phyloP scores from a whole-genome alignment of 2,329 filamentous ascomycete species.

The Aspergillus sp. region DNA sequence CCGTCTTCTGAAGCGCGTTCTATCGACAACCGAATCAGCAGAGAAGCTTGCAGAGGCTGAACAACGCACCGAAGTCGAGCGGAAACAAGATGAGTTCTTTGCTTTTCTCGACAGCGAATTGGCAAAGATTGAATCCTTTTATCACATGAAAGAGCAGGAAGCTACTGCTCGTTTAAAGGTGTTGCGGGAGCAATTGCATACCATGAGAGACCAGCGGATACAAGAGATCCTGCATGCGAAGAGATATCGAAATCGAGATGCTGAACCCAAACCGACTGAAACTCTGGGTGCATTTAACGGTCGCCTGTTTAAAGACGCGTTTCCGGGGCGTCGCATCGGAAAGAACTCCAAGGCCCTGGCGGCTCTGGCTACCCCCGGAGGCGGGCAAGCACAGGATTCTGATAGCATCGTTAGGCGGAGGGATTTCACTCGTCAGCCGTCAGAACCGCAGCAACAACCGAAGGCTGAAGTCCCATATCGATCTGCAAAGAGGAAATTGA shows the following conservation, averaged over 20 bases:
- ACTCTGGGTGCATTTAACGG: constrained; percentile 25
- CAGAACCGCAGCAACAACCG: constrained; percentile 47
- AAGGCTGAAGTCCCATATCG: constrained; percentile 70
- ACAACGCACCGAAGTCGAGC: constrained; percentile 63
- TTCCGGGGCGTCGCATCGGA: constrained; percentile 52
- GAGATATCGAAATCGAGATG: constrained; percentile 23
- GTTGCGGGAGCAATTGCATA: constrained; percentile 81
- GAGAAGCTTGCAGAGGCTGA: constrained; percentile 54
- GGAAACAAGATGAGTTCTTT: constrained; percentile 81
- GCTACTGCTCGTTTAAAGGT: constrained; percentile 69
- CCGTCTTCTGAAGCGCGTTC: constrained; percentile 40
- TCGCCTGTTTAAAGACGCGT: constrained; percentile 37
- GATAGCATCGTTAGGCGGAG: constrained; percentile 34
- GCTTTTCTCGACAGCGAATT: constrained; percentile 79
- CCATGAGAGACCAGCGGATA: constrained; percentile 75
- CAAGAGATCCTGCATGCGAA: constrained; percentile 22
- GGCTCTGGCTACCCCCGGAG: constrained; percentile 43
- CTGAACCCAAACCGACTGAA: constrained; percentile 21
- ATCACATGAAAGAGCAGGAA: constrained; percentile 82
- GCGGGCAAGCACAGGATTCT: constrained; percentile 30
- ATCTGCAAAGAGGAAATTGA: constrained; percentile 86
- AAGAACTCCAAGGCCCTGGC: constrained; percentile 56
- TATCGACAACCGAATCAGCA: constrained; percentile 39
- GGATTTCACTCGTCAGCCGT: constrained; percentile 50
- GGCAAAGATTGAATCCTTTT: constrained; percentile 89